Evolutionary conservation across 2,329 filamentous ascomycete genomes (phyloP).

Genomic region (Cladophialophora chaetospira): DNA sequence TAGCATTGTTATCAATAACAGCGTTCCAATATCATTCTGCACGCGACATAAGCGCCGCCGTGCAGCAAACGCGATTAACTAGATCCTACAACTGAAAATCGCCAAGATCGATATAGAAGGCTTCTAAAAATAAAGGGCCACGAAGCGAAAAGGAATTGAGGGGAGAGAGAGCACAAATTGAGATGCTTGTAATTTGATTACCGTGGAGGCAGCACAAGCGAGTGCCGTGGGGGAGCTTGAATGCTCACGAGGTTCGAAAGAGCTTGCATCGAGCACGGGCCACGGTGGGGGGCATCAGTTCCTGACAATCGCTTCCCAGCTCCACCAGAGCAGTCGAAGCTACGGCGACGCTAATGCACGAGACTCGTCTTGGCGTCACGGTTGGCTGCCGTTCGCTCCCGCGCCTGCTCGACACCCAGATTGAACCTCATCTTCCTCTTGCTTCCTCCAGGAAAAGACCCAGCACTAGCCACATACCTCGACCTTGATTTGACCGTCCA

Average conservation of each 20-base stretch:
- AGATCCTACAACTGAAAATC: not conserved
- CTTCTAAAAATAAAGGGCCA: slow-evolving; percentile 3
- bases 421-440: slow-evolving; percentile 24
- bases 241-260: not conserved
- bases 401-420: slow-evolving; percentile 24
- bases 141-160: slow-evolving; percentile 4
- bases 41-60: not conserved
- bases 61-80: not conserved
- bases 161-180: not conserved
- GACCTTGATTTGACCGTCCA: slow-evolving; percentile 5
- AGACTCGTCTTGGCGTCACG: slow-evolving; percentile 28
- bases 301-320: not conserved
- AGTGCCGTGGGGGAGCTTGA: not conserved
- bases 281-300: not conserved
- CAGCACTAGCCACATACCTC: slow-evolving; percentile 20
- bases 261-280: slow-evolving; percentile 4
- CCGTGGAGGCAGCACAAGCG: too few relatives aligned
- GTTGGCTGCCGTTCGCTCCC: slow-evolving; percentile 30
- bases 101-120: not conserved
- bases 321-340: not conserved
- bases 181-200: too few relatives aligned
- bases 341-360: slow-evolving; percentile 24
- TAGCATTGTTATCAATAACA: not conserved
- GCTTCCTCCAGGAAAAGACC: slow-evolving; percentile 16
- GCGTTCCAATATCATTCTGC: not conserved